Conservation (phyloP, 805 yeast species). For the Ogataea minuta region DNA sequence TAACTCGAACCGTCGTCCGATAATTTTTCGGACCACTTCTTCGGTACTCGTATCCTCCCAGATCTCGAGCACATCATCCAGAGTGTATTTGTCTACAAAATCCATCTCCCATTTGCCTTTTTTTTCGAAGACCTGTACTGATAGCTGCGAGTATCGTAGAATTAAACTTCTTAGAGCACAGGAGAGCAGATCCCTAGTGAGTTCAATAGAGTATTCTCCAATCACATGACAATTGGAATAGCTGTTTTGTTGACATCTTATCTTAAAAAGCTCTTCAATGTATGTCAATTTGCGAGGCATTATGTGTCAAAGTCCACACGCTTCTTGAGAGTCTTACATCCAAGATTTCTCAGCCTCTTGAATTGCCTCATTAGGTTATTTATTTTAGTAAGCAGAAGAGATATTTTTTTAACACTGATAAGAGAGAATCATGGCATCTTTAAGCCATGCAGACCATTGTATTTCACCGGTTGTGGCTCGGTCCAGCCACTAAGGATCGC, state of each 20-base stretch:
- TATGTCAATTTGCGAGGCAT: constrained; percentile 8
- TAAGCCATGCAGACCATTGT: constrained; percentile 58
- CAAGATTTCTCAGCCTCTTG: too few species aligned
- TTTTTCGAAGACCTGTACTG: constrained; percentile 13
- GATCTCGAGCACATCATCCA: constrained; percentile 21
- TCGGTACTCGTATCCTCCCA: constrained; percentile 8
- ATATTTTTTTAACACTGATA: too few species aligned
- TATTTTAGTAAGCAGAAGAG: too few species aligned
- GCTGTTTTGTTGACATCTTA: constrained; percentile 1
- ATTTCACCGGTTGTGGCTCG: constrained; percentile 48
- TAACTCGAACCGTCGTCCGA: constrained; percentile 4
- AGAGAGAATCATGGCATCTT: constrained; percentile 25
- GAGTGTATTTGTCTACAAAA: constrained; percentile 6
- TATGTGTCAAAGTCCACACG: background rate
- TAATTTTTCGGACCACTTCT: constrained; percentile 7
- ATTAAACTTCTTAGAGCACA: constrained; percentile 16
- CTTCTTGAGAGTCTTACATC: constrained; percentile 9
- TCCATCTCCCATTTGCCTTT: constrained; percentile 1
- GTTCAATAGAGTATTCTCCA: constrained; percentile 14
- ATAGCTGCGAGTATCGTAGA: constrained; percentile 18
- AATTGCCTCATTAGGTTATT: too few species aligned
- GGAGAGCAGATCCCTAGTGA: constrained; percentile 11
- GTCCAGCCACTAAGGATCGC: constrained; percentile 48
- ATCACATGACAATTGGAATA: constrained; percentile 14
- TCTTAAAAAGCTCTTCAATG: constrained; percentile 13